Evolutionary conservation across 257 asterid species (phyloP), one percentile per base, ranked within the genome.

Genomic region (Salvia splendens): DNA sequence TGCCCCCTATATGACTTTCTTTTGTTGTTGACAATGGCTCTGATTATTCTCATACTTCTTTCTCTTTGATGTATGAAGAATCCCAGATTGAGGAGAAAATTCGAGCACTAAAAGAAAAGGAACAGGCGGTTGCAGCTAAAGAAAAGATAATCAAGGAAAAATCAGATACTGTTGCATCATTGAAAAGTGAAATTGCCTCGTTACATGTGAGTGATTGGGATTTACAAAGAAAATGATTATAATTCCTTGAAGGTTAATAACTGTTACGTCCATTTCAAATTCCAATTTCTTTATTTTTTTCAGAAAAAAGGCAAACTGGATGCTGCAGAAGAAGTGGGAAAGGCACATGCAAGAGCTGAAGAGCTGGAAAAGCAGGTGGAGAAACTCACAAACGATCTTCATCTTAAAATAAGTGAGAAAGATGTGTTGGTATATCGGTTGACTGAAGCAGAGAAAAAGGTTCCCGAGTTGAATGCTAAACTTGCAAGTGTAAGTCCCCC

Each of bases 301-400:
- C n/a, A 84, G 95, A 80, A 77, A 75, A 89, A 86, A 57, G 89
- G 87, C 62, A 84, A 80, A 30, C 12, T 65, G 68, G 88, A 78
- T 72, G 83, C 89, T 14, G 77, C 85, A 47, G 95, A 90, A 73
- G 82, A 83, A 71, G 80, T 84, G 65, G 84, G 78, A 33, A 86
- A 84, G 85, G 95, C 92, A 65, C 91, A 82, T 49, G 94, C 86
- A 77, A 85, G 78, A 61, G 92, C 87, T 71, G 81, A 20, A 49
- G 95, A 85, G 54, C 75, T 92, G 82, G 96, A 87, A 72, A 81
- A 83, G 70, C 86, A 77, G 73, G 83, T 85, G 71, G 92, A 86
- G 72, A 80, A 76, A 70, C 89, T 89, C 71, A 83, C 70, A 72
- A 63, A 69, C 65, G 91, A 84, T 63, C 67, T 80, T 65, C 82